Evolutionary conservation across 2,329 filamentous ascomycete genomes (phyloP).

Genomic region (Aspergillus hortae): DNA sequence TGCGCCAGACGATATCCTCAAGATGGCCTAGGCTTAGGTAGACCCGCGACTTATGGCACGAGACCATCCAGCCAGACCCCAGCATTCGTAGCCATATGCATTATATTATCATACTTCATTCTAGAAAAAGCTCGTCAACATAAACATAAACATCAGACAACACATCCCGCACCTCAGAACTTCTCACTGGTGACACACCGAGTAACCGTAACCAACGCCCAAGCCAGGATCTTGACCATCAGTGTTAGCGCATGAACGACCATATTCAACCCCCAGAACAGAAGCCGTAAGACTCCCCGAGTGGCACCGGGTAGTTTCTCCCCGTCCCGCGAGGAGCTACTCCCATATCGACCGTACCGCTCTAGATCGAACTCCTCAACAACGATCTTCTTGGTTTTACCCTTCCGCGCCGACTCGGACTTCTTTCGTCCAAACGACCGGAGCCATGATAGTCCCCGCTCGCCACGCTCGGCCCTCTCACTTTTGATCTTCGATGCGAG

Average conservation of each 20-base stretch:
- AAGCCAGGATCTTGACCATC: conserved; percentile 39
- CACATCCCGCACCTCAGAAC: conserved; percentile 23
- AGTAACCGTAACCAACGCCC: conserved; percentile 38
- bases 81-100: not conserved
- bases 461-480: conserved; percentile 16
- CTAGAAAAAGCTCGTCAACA: not conserved
- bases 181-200: conserved; percentile 41
- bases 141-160: not conserved
- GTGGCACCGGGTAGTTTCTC: conserved; percentile 38
- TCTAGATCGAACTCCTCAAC: conserved; percentile 46
- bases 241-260: conserved; percentile 36
- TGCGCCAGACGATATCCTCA: no score
- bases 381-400: conserved; percentile 31
- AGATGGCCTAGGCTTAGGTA: no score
- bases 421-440: conserved; percentile 8
- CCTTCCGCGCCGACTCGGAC: not conserved
- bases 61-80: not conserved
- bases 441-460: conserved; percentile 12
- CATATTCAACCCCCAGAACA: conserved; percentile 38
- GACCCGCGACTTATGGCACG: no score
- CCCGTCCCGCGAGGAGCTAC: conserved; percentile 33
- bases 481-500: conserved; percentile 33
- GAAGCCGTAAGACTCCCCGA: conserved; percentile 30
- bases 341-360: conserved; percentile 40
- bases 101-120: no score